Conservation (phyloP, 2,329 filamentous ascomycete species). For the Xylariaceae sp. region DNA sequence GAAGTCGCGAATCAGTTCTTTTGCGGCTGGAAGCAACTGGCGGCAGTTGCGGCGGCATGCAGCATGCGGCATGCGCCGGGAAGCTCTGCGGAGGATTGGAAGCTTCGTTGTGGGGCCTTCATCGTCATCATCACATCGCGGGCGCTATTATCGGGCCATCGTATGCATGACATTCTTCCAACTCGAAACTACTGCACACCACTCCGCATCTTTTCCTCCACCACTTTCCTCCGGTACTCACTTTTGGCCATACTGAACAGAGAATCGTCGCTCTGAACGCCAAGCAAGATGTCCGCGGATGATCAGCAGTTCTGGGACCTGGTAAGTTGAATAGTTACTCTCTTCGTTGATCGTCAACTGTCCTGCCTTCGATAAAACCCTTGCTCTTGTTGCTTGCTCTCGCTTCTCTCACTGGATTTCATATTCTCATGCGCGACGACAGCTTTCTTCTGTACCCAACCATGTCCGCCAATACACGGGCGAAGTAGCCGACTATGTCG, state of each 20-base stretch:
- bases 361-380: too few relatives aligned
- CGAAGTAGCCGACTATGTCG: slow-evolving; percentile 72
- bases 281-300: slow-evolving; percentile 64
- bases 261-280: not conserved
- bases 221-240: not conserved
- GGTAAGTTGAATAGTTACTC: slow-evolving; percentile 44
- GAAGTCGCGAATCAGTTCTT: too few relatives aligned
- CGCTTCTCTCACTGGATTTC: not conserved
- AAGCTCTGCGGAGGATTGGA: not conserved
- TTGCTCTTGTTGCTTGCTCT: not conserved
- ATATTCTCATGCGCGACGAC: slow-evolving; percentile 2
- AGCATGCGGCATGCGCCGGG: too few relatives aligned
- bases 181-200: not conserved
- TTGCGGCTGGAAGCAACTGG: not conserved
- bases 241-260: not conserved
- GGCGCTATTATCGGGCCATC: not conserved
- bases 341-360: not conserved
- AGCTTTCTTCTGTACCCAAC: slow-evolving; percentile 51
- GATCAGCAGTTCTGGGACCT: slow-evolving; percentile 74
- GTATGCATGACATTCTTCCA: not conserved
- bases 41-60: too few relatives aligned
- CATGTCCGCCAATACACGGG: slow-evolving; percentile 66
- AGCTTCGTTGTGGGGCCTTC: not conserved
- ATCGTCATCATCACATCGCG: not conserved
- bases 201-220: not conserved